Evolutionary conservation across 2,329 filamentous ascomycete genomes (phyloP).

Genomic region (Fusarium sororula): DNA sequence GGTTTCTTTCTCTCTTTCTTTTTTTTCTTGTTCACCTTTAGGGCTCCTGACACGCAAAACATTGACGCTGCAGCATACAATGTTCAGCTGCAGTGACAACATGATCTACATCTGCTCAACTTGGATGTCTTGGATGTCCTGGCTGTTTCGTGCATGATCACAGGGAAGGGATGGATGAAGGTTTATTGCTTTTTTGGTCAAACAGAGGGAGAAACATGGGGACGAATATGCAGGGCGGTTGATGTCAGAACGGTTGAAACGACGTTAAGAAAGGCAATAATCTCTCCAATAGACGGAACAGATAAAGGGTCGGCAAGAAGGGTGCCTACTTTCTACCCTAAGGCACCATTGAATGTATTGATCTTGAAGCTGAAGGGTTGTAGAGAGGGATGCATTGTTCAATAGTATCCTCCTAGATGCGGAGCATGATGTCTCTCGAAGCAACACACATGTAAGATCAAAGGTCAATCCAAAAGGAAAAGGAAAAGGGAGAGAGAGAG

Average conservation of each 20-base stretch:
- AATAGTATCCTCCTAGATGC: not conserved
- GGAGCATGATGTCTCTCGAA: not conserved
- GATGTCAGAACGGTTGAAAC: not conserved
- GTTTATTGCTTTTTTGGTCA: slow-evolving; percentile 29
- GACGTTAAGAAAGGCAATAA: slow-evolving; percentile 10
- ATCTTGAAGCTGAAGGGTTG: slow-evolving; percentile 12
- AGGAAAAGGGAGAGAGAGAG: too few species aligned
- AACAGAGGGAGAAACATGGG: slow-evolving; percentile 14
- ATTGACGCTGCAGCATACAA: not conserved
- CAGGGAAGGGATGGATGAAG: slow-evolving; percentile 29
- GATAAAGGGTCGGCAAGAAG: slow-evolving; percentile 3
- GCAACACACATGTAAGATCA: not conserved
- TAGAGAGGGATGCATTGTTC: slow-evolving; percentile 2
- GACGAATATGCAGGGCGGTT: slow-evolving; percentile 10
- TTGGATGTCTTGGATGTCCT: slow-evolving; percentile 11
- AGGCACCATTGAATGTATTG: not conserved
- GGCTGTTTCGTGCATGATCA: slow-evolving; percentile 23
- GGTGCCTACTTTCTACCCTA: slow-evolving; percentile 1
- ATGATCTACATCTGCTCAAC: slow-evolving; percentile 29
- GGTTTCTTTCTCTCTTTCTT: not conserved
- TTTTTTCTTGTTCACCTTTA: not conserved
- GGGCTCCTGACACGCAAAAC: not conserved
- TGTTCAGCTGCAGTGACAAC: slow-evolving; percentile 5
- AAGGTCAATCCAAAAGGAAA: not conserved
- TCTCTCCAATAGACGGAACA: not conserved